These are phyloP conservation scores for Crepidotus variabilis DNA, from an alignment of 768 basidiomycete species.

Conservation along the genomic window DNA sequence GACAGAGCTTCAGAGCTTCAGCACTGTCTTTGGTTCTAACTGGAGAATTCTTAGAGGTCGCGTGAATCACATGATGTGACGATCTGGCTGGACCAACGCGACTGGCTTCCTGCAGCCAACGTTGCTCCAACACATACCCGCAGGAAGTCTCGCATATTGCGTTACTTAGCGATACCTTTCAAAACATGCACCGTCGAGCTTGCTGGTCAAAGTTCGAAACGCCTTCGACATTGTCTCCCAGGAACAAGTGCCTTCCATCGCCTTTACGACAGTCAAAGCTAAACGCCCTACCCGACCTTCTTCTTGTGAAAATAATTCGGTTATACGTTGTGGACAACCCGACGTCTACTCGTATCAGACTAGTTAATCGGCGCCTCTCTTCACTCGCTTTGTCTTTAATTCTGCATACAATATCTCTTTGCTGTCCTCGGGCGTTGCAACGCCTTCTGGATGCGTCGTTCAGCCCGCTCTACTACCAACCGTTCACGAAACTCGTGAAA, in stretches of 20 bases:
- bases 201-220: neutral
- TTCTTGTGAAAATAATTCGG: neutral
- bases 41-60: too few relatives aligned
- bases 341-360: constrained; percentile 2
- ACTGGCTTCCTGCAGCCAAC: too few relatives aligned
- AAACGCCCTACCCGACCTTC: neutral
- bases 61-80: too few relatives aligned
- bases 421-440: constrained; percentile 8
- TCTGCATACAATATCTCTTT: constrained; percentile 13
- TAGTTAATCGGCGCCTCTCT: constrained; percentile 16
- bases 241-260: neutral
- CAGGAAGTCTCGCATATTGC: too few relatives aligned
- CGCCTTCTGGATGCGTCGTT: constrained; percentile 7
- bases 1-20: too few relatives aligned
- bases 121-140: too few relatives aligned
- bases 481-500: constrained; percentile 9
- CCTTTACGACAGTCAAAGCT: neutral
- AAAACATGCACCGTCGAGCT: too few relatives aligned
- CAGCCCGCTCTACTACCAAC: constrained; percentile 13
- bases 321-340: neutral
- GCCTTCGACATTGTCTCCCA: neutral
- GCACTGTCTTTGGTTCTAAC: too few relatives aligned
- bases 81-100: too few relatives aligned
- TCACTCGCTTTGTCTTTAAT: constrained; percentile 11
- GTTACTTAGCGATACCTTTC: too few relatives aligned